phyloP scores from a whole-genome alignment of 768 basidiomycete species.

The Xerocomellus dryophilus region DNA sequence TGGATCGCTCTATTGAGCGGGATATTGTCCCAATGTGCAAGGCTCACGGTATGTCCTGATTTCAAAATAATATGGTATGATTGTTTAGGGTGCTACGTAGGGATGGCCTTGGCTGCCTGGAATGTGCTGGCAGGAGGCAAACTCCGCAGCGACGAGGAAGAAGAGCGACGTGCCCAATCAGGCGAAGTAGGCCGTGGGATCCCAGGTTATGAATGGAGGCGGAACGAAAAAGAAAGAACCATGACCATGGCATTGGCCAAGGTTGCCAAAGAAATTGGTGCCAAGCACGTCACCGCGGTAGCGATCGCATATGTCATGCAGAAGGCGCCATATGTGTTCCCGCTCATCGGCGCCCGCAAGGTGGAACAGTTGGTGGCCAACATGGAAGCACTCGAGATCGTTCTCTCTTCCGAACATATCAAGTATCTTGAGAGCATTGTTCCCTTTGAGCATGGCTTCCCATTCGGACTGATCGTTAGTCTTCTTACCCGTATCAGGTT shows the following conservation, averaged over 20 bases:
- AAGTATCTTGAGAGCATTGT: constrained; percentile 41
- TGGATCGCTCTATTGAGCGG: constrained; percentile 41
- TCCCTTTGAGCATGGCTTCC: constrained; percentile 50
- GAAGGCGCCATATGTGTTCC: constrained; percentile 52
- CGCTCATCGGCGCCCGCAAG: constrained; percentile 51
- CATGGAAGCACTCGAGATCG: constrained; percentile 47
- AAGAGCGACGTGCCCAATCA: constrained; percentile 23
- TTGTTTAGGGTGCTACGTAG: not conserved
- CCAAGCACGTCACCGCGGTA: constrained; percentile 42
- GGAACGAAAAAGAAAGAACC: constrained; percentile 42
- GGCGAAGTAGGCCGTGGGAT: constrained; percentile 7
- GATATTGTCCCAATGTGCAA: constrained; percentile 40
- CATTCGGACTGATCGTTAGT: constrained; percentile 29
- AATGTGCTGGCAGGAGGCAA: constrained; percentile 35
- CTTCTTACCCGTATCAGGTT: not conserved
- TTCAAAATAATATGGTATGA: no score
- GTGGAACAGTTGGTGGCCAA: constrained; percentile 50
- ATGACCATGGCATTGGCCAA: constrained; percentile 46
- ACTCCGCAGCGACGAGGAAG: constrained; percentile 33
- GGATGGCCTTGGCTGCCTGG: constrained; percentile 39
- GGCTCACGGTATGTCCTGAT: constrained; percentile 16
- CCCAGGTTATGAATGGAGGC: constrained; percentile 36
- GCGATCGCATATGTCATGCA: constrained; percentile 51
- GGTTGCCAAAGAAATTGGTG: constrained; percentile 49
- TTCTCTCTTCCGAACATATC: constrained; percentile 45